Percentiles rank a stretch among this genome's conserved stretches.
These are phyloP conservation scores for Leptographium lundbergii DNA, from an alignment of 2,329 filamentous ascomycete species.

Conservation along the genomic window DNA sequence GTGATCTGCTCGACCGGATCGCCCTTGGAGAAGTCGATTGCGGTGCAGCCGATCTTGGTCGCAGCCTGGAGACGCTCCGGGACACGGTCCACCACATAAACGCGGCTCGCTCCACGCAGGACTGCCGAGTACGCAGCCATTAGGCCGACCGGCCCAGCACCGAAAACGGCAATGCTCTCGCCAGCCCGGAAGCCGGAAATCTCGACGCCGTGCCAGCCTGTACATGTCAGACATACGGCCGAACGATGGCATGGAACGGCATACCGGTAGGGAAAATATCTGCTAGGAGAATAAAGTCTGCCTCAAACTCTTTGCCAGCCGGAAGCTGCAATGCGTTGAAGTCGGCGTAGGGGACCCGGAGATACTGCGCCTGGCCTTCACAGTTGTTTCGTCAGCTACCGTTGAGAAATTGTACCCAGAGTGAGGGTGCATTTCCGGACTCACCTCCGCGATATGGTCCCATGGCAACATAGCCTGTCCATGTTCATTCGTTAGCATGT, in stretches of 20 bases:
- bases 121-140: slow-evolving; percentile 15
- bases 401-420: not conserved
- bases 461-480: not conserved
- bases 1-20: slow-evolving; percentile 13
- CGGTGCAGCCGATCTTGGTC: slow-evolving; percentile 12
- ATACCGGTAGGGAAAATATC: not conserved
- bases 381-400: not conserved
- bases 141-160: slow-evolving; percentile 15
- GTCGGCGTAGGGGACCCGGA: not conserved
- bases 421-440: not conserved
- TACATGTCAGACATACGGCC: slow-evolving; percentile 20
- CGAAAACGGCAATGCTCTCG: slow-evolving; percentile 16
- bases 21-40: slow-evolving; percentile 14
- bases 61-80: slow-evolving; percentile 13
- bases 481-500: not conserved
- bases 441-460: slow-evolving; percentile 1
- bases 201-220: slow-evolving; percentile 24
- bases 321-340: not conserved
- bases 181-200: slow-evolving; percentile 25
- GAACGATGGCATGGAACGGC: not conserved
- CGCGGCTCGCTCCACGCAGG: slow-evolving; percentile 14
- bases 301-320: not conserved
- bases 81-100: slow-evolving; percentile 15
- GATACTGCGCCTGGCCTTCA: not conserved
- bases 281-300: not conserved